Evolutionary conservation across 345 rosid genomes (phyloP).

Genomic region (Nephelium lappaceum): DNA sequence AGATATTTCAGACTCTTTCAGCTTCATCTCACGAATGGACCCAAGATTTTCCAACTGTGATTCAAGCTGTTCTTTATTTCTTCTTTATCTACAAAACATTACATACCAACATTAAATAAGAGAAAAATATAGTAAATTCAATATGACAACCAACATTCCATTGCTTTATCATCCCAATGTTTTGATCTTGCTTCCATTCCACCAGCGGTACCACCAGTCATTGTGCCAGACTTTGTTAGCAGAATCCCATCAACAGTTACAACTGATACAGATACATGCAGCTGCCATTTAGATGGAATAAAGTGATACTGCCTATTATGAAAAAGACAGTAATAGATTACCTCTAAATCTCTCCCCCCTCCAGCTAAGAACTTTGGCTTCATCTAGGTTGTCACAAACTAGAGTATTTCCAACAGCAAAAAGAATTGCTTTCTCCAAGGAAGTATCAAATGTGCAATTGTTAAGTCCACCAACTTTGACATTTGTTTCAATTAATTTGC

Average conservation of each 20-base stretch:
- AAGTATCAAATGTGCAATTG: constrained; percentile 83
- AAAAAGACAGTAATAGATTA: constrained; percentile 27
- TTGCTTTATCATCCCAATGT: constrained; percentile 95
- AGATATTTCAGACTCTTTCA: constrained; percentile 86
- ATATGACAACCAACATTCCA: constrained; percentile 64
- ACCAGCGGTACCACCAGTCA: constrained; percentile 99
- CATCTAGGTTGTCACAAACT: constrained; percentile 95
- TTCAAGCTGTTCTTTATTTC: constrained; percentile 77
- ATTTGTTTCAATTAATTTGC: too few species aligned
- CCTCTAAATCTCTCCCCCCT: constrained; percentile 93
- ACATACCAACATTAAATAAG: constrained; percentile 29
- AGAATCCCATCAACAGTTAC: constrained; percentile 95
- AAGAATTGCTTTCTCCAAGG: constrained; percentile 86
- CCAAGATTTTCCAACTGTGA: constrained; percentile 81
- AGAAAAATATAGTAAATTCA: not conserved
- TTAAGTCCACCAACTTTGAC: constrained; percentile 51
- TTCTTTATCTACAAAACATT: constrained; percentile 61
- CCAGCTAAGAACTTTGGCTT: constrained; percentile 96
- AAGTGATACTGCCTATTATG: constrained; percentile 19
- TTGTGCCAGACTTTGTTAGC: constrained; percentile 94
- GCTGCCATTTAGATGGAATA: constrained; percentile 19
- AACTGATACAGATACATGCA: constrained; percentile 51
- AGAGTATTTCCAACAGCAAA: constrained; percentile 97
- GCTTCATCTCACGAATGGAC: constrained; percentile 92
- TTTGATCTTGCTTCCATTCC: constrained; percentile 99